These are phyloP conservation scores for Vicia sativa DNA, from an alignment of 306 rosid species.

Conservation along the genomic window DNA sequence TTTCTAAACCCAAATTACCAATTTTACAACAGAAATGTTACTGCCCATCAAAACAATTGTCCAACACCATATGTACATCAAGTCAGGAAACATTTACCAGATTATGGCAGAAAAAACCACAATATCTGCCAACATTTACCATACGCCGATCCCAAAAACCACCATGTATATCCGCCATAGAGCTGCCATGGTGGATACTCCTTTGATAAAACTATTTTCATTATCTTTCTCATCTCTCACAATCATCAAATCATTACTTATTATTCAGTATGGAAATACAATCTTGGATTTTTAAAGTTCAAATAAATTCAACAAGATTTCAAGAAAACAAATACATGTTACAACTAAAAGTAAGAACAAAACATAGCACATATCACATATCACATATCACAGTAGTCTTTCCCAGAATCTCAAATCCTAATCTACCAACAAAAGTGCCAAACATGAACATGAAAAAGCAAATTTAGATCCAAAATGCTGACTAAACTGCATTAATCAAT, in stretches of 20 bases:
- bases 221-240: too few species aligned
- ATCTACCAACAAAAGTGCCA: neutral
- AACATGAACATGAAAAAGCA: slow-evolving; percentile 8
- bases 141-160: too few species aligned
- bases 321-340: too few species aligned
- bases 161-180: too few species aligned
- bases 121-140: too few species aligned
- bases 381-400: too few species aligned
- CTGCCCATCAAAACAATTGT: neutral
- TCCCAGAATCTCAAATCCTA: slow-evolving; percentile 3
- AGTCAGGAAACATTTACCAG: too few species aligned
- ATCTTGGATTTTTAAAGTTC: neutral
- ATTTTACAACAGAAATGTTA: neutral
- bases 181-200: too few species aligned
- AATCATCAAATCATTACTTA: neutral
- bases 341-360: neutral
- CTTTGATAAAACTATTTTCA: too few species aligned
- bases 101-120: too few species aligned
- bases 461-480: slow-evolving; percentile 23
- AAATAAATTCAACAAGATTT: too few species aligned
- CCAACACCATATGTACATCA: too few species aligned
- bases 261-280: neutral
- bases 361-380: neutral
- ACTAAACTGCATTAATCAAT: slow-evolving; percentile 37
- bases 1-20: slow-evolving; percentile 13